Evolutionary conservation across 2,329 filamentous ascomycete genomes (phyloP).

Genomic region (Fusarium phyllophilum): DNA sequence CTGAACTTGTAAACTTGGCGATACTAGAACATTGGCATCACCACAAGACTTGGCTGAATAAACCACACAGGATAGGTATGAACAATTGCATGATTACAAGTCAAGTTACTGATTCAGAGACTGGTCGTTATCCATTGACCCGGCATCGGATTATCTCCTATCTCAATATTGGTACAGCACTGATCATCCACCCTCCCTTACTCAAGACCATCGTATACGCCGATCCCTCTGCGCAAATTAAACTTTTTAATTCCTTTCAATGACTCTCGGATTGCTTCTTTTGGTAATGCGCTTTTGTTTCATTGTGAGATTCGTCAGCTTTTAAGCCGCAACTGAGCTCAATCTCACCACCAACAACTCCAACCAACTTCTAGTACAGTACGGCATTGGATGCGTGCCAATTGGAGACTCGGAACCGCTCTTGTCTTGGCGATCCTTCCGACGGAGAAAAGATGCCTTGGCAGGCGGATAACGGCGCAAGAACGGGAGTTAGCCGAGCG

Average conservation of each 20-base stretch:
- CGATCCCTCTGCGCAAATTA: conserved; percentile 1
- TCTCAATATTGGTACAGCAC: background rate
- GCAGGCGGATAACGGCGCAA: conserved; percentile 10
- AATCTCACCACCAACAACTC: background rate
- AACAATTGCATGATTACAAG: background rate
- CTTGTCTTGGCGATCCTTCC: background rate
- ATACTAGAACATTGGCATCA: conserved; percentile 5
- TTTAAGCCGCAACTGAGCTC: conserved; percentile 7
- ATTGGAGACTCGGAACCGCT: background rate
- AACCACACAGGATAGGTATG: background rate
- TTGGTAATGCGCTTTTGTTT: background rate
- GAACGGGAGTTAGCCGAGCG: conserved; percentile 15
- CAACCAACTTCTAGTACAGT: background rate
- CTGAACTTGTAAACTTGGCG: conserved; percentile 20
- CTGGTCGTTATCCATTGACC: background rate
- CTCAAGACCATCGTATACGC: background rate
- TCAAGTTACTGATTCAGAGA: background rate
- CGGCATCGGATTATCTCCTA: conserved; percentile 1
- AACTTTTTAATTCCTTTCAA: background rate
- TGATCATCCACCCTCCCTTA: conserved; percentile 1
- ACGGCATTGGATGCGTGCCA: background rate
- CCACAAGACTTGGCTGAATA: background rate
- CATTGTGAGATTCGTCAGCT: background rate
- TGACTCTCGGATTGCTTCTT: conserved; percentile 2
- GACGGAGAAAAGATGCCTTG: conserved; percentile 13